These are phyloP conservation scores for Moesziomyces sp. DNA, from an alignment of 1,284 basidiomycete species.

Conservation along the genomic window DNA sequence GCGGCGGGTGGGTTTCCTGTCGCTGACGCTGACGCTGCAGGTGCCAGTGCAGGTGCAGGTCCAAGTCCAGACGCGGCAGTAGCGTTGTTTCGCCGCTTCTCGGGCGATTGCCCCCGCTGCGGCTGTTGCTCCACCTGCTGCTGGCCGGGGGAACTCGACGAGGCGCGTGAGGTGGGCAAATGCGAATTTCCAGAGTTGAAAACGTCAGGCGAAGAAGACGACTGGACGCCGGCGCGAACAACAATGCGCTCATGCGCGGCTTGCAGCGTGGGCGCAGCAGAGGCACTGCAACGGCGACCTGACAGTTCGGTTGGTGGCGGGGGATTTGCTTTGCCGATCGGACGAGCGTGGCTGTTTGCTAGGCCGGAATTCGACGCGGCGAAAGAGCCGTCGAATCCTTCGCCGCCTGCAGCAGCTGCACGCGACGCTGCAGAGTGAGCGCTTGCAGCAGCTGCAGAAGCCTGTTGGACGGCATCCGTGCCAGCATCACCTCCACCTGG, in stretches of 20 bases:
- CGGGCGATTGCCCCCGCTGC: too few relatives aligned
- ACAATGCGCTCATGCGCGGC: not conserved
- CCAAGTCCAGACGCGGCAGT: slow-evolving; percentile 3
- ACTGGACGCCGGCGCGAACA: not conserved
- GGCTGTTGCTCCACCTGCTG: too few relatives aligned
- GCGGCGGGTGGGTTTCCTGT: not conserved
- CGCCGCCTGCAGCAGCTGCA: not conserved
- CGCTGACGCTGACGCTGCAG: slow-evolving; percentile 22
- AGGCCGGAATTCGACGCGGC: slow-evolving; percentile 5
- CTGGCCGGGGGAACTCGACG: too few relatives aligned
- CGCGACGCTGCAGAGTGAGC: too few relatives aligned
- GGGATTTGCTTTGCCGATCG: slow-evolving; percentile 35
- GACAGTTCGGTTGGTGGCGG: not conserved
- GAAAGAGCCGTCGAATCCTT: not conserved
- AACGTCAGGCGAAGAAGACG: not conserved
- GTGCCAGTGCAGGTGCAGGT: slow-evolving; percentile 3
- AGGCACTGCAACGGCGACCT: slow-evolving; percentile 14
- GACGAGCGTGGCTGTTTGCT: slow-evolving; percentile 7
- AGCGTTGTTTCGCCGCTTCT: not conserved
- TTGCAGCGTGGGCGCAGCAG: slow-evolving; percentile 1
- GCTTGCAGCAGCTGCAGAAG: too few relatives aligned
- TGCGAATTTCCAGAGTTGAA: slow-evolving; percentile 5
- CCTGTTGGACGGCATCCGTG: too few relatives aligned
- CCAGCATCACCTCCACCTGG: too few relatives aligned
- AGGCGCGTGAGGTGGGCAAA: slow-evolving; percentile 1